Base-by-base conservation (phyloP, 2,329 filamentous ascomycete species). In the Plectosphaerella plurivora region DNA sequence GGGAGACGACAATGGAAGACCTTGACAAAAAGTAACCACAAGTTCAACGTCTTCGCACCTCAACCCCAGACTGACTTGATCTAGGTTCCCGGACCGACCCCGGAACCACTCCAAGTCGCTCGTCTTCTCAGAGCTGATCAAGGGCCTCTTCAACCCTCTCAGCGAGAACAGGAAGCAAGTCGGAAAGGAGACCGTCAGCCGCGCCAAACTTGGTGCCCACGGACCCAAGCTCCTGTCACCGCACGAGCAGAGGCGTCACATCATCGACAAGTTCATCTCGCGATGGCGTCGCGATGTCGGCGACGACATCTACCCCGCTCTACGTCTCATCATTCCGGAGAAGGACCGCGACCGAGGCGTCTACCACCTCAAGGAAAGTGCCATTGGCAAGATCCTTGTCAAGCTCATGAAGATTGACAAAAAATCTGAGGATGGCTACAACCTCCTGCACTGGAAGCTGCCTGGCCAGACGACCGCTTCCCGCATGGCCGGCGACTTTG, bases 341-440 rank as follows among this genome's bases (percentile, higher is more conserved):
- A 95, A 96, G 65, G 94, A 99, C 64, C 84, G 91, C 39, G 91
- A 97, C 63, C 83, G 94, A 47, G 88, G 88, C 16, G 91, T 96
- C 75, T 99, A 97, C 63, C 91, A 93, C 1, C 76, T 99, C 41
- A 97, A 97, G 65, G 94, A 99, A 73, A 92, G 88, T 65, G 83
- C 86, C 5, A 91, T 99, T 54, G 93, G 87, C 10, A 96, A 91
- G 65, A 73, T 97, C 18, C 76, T 97, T n/a, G 89, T 97, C 53
- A 93, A 91, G 65, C 80, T 96, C 39, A 87, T 96, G 77, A 93
- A 92, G 65, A 96, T 99, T 61, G 87, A 92, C 72, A 89, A 87
- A 62, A 86, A 92, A 61, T 95, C 91, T 0, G 90, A 96, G 57
- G 93, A 97, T 72, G 93, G 87, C 0, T 87, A 87, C 64, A 91